Base-by-base conservation (phyloP, 2,329 filamentous ascomycete genomes). In the Diaporthe ilicicola region DNA sequence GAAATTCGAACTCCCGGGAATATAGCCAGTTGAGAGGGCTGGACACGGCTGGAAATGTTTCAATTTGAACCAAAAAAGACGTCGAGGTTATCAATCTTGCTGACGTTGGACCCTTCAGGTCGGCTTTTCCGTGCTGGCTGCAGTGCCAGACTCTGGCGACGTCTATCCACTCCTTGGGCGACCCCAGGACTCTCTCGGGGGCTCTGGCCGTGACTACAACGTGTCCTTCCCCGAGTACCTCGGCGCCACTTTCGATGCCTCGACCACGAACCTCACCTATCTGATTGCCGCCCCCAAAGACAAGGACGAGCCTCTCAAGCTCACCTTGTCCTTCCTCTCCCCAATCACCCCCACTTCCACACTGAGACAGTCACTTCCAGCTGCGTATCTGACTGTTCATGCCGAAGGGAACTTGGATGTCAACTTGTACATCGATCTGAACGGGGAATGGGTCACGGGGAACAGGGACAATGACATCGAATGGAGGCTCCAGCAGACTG, bases 321-420 rank as follows among this genome's bases (percentile, higher is more conserved):
- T 88, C 29, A 83, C 79, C 4, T 80, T 88, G 44, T 86, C 85
- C 1, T 88, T 92, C 79, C 83, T 95, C 64, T 95, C 93, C 9
- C 93, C 93, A 4, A 92, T 96, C 62, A 95, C 93, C 0, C 93
- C 93, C 1, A 93, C 92, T 1, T 95, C 93, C 69, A 95, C 93
- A 55, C 84, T 95, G 76, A 88, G 93, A 74, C 93, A 95, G 83
- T 91, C 92, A 19, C 88, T 96, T 39, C 94, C 94, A n/a, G 94
- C 93, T 13, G 91, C 91, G 32, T 97, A 97, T 78, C 78, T 97
- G 73, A 92, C 89, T 7, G 85, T 95, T 50, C 82, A 90, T 76
- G 92, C 93, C 15, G 86, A 90, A 72, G 93, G 93, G 6, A 85
- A 84, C 73, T 88, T 91, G 64, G 85, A 91, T 73, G 82, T 93